Percentiles rank a stretch among this genome's conserved stretches.
phyloP scores from a whole-genome alignment of 192 early-diverging fungal genomes.

The Coemansia sp. region DNA sequence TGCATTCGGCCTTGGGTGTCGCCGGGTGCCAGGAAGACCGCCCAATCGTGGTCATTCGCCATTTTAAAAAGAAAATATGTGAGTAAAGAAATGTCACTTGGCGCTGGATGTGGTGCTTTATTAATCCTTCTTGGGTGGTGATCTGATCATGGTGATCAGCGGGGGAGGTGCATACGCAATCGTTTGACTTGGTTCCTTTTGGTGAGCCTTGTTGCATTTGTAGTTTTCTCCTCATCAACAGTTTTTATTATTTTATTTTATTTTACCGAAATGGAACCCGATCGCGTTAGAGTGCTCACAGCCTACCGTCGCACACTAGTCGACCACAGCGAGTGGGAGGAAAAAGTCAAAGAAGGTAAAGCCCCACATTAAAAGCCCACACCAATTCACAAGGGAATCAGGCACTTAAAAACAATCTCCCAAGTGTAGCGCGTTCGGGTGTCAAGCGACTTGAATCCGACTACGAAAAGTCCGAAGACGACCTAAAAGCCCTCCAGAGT shows the following conservation, averaged over 20 bases:
- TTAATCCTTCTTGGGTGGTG: too few relatives aligned
- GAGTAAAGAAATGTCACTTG: neutral
- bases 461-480: slow-evolving; percentile 95
- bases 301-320: slow-evolving; percentile 85
- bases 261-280: slow-evolving; percentile 37
- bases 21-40: slow-evolving; percentile 32
- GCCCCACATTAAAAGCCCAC: neutral
- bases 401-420: neutral
- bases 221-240: neutral
- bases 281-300: slow-evolving; percentile 73
- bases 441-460: slow-evolving; percentile 85
- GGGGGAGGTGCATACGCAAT: too few relatives aligned
- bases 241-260: neutral
- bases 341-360: slow-evolving; percentile 85
- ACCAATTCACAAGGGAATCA: neutral
- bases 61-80: neutral
- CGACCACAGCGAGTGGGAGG: slow-evolving; percentile 93
- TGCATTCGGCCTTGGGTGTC: neutral
- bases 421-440: slow-evolving; percentile 68
- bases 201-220: neutral
- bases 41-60: slow-evolving; percentile 35
- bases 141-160: too few relatives aligned
- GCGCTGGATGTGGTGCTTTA: too few relatives aligned
- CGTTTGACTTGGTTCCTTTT: neutral
- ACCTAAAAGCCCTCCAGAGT: slow-evolving; percentile 96